These are phyloP conservation scores for Cytospora leucostoma DNA, from an alignment of 2,329 filamentous ascomycete species.

Conservation along the genomic window DNA sequence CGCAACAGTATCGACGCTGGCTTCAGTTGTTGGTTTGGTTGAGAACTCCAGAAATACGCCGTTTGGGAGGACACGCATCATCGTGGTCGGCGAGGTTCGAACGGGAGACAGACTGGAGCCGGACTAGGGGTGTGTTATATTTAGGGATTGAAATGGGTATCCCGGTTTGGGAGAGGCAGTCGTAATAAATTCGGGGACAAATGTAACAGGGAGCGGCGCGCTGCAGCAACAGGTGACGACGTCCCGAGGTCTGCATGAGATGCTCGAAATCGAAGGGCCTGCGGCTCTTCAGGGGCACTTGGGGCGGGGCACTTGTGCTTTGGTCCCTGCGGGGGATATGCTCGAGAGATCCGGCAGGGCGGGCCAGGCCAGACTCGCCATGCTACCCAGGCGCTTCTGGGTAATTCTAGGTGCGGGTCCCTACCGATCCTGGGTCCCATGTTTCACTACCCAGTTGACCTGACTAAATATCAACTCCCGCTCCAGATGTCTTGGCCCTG, in stretches of 20 bases:
- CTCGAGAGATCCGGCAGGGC: not conserved
- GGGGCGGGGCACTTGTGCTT: not conserved
- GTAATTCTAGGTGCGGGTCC: not conserved
- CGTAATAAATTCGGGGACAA: slow-evolving; percentile 13
- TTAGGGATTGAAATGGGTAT: slow-evolving; percentile 5
- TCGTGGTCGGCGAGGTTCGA: slow-evolving; percentile 6
- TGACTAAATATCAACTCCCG: not conserved
- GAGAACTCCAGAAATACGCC: not conserved
- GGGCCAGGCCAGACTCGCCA: not conserved
- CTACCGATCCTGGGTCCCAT: not conserved
- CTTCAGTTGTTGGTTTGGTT: not conserved
- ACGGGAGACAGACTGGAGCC: slow-evolving; percentile 4
- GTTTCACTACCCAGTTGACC: no score
- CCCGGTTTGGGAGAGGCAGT: slow-evolving; percentile 3
- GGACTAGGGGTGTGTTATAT: slow-evolving; percentile 12
- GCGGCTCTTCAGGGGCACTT: not conserved
- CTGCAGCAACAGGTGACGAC: slow-evolving; percentile 7
- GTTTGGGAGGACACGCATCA: slow-evolving; percentile 15
- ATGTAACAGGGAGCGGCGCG: slow-evolving; percentile 11
- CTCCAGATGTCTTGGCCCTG: no score
- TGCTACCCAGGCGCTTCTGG: no score
- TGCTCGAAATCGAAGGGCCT: not conserved
- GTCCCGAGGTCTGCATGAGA: slow-evolving; percentile 5
- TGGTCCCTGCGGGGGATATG: not conserved
- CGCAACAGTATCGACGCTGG: not conserved